Evolutionary conservation across 768 basidiomycete genomes (phyloP).

Genomic region (Holtermanniella nyarrowii): DNA sequence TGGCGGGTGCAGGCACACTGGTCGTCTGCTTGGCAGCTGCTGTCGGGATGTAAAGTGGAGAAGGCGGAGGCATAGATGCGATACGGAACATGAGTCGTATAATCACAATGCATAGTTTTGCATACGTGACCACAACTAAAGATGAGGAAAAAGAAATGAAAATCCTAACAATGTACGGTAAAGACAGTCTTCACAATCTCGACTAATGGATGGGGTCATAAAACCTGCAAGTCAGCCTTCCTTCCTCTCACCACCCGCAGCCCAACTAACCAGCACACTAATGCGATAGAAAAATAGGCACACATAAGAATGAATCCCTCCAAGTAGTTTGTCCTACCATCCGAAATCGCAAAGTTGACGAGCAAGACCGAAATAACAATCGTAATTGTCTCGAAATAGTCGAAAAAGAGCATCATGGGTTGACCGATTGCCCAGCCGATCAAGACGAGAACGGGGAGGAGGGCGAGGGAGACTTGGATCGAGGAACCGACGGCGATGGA

Average conservation of each 20-base stretch:
- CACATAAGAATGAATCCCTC: constrained; percentile 38
- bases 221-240: constrained; percentile 11
- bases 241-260: neutral
- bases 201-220: constrained; percentile 10
- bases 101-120: neutral
- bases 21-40: neutral
- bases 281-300: constrained; percentile 30
- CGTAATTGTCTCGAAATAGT: constrained; percentile 34
- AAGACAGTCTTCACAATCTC: too few relatives aligned
- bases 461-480: constrained; percentile 34
- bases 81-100: neutral
- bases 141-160: neutral
- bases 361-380: constrained; percentile 34
- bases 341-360: constrained; percentile 37
- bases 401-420: constrained; percentile 36
- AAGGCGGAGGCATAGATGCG: neutral
- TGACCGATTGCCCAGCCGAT: constrained; percentile 39
- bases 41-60: neutral
- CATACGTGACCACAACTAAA: neutral
- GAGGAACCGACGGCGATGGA: constrained; percentile 59
- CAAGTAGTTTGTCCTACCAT: constrained; percentile 35
- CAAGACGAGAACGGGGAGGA: constrained; percentile 31
- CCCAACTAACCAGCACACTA: constrained; percentile 24
- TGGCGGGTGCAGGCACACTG: neutral
- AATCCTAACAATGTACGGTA: too few relatives aligned